Evolutionary conservation across 805 yeast genomes (phyloP), one percentile per base, ranked within the genome.

Genomic region (Starmerella stigmatis): DNA sequence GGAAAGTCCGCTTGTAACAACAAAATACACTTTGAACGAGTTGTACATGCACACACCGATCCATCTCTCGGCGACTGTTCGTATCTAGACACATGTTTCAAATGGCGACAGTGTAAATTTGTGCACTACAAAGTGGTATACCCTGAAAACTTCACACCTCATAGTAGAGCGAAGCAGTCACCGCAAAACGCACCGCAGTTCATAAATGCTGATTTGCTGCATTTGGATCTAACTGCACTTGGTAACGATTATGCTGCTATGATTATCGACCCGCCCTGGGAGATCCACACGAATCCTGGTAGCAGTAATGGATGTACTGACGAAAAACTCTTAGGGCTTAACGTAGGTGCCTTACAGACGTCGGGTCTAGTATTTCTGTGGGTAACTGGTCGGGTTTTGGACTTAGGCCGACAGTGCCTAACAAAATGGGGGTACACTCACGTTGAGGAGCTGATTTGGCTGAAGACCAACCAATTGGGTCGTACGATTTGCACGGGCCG

Each of bases 181-280:
- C 22, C 9, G 1, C 4, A 25, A 4, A 35, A 40, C 4, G 19
- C 86, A 1, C 33, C 33, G 20, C 96, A 86, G 64, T 84, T 94
- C 92, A 83, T 88, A 49, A 74, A 76, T 46, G 85, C 94, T 61
- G 95, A 88, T 63, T 78, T 88, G 16, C 69, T 86, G 27, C 68
- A 73, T 41, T 69, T 88, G 45, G 86, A 89, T 53, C 78, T 89
- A 56, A 64, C 60, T 19, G 64, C 75, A 6, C 63, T 88, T 46
- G 96, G 96, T 2, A 78, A 81, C 64, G 83, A 83, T 65, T 86
- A 80, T 31, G 86, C 79, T 3, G 68, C 60, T 9, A 77, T 88
- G 11, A 75, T 89, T 44, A 89, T 94, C 0, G 97, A 88, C 61
- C 96, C 96, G 3, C 92, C 96, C 7, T 88, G 97, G 97, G 88